phyloP scores from a whole-genome alignment of 129 eudicot genomes.

The Centella asiatica region DNA sequence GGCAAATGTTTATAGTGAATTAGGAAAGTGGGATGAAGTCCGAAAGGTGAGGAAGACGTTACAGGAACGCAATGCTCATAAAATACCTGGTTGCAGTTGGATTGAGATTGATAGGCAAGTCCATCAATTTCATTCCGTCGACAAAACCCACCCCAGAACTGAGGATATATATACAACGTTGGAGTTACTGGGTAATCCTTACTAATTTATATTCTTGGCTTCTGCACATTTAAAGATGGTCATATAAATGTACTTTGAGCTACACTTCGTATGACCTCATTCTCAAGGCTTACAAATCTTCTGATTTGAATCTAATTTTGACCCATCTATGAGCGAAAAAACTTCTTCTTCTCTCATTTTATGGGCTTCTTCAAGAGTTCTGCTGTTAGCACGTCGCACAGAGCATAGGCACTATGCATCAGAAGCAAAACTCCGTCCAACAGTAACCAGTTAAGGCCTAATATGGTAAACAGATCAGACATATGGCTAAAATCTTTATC shows the following conservation, averaged over 20 bases:
- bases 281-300: not conserved
- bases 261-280: no score
- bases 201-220: constrained; percentile 13
- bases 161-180: constrained; percentile 51
- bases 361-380: no score
- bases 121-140: constrained; percentile 63
- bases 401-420: no score
- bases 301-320: not conserved
- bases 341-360: no score
- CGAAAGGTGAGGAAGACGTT: constrained; percentile 41
- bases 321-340: not conserved
- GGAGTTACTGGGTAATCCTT: constrained; percentile 31
- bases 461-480: no score
- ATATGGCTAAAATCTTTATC: no score
- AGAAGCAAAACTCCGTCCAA: no score
- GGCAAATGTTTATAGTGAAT: constrained; percentile 71
- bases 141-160: constrained; percentile 53
- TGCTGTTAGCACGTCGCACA: no score
- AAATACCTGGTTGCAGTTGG: constrained; percentile 86
- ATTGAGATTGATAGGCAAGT: constrained; percentile 63
- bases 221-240: constrained; percentile 5
- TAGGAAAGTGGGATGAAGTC: constrained; percentile 72
- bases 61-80: constrained; percentile 48
- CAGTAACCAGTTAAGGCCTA: no score
- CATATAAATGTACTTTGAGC: not conserved